These are phyloP conservation scores for Epicoccum nigrum DNA, from an alignment of 2,329 filamentous ascomycete species.

Conservation along the genomic window DNA sequence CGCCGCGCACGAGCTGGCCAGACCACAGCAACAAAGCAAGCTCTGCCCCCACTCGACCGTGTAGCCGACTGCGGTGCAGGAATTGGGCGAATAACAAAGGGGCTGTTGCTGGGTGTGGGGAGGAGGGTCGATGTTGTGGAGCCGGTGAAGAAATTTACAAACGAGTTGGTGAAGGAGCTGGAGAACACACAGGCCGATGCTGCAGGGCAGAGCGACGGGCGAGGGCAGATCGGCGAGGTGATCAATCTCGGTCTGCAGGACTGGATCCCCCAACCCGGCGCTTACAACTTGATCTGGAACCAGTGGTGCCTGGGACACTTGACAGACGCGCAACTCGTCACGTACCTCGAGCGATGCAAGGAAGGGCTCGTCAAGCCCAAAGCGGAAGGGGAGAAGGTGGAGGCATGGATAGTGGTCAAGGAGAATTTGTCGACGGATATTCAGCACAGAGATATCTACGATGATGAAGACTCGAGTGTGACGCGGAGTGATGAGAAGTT, in stretches of 20 bases:
- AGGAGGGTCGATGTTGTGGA: constrained; percentile 81
- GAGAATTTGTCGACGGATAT: constrained; percentile 72
- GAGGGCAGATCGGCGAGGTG: constrained; percentile 65
- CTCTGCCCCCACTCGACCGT: constrained; percentile 43
- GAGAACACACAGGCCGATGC: constrained; percentile 29
- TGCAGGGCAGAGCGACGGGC: constrained; percentile 27
- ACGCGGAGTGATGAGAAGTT: constrained; percentile 79
- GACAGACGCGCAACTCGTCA: constrained; percentile 73
- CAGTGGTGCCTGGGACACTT: constrained; percentile 91
- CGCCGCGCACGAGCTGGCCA: constrained; percentile 44
- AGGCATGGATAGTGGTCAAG: constrained; percentile 71
- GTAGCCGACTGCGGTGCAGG: constrained; percentile 69
- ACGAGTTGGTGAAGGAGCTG: constrained; percentile 54
- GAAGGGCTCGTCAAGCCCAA: constrained; percentile 49
- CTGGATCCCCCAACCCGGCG: constrained; percentile 60
- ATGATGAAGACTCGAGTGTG: constrained; percentile 76
- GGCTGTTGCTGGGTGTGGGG: constrained; percentile 74
- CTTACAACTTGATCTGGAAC: constrained; percentile 84
- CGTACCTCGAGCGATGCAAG: constrained; percentile 69
- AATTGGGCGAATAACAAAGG: constrained; percentile 82
- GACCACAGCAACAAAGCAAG: constrained; percentile 27
- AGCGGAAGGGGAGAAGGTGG: constrained; percentile 47
- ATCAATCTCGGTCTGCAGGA: constrained; percentile 76
- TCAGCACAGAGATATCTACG: constrained; percentile 69
- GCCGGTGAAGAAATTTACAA: constrained; percentile 81